These are phyloP conservation scores for Candida maltosa DNA, from an alignment of 805 yeast genomes.

Conservation along the genomic window DNA sequence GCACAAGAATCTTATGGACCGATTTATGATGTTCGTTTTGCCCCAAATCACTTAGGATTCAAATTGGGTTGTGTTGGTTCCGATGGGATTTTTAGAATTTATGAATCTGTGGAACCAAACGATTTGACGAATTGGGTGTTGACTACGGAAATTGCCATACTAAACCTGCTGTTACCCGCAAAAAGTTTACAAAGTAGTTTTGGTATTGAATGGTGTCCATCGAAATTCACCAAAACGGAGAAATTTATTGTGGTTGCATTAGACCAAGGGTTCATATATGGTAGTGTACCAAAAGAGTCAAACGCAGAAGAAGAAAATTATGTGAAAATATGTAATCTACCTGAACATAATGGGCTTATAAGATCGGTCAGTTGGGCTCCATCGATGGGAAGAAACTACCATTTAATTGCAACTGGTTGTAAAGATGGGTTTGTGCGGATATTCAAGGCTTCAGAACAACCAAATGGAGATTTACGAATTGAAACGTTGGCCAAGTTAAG, in stretches of 20 bases:
- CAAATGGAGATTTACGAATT: conserved; percentile 35
- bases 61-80: conserved; percentile 84
- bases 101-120: conserved; percentile 88
- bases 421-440: conserved; percentile 91
- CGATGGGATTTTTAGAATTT: conserved; percentile 81
- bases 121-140: conserved; percentile 80
- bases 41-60: conserved; percentile 80
- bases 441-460: conserved; percentile 51
- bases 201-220: conserved; percentile 86
- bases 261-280: conserved; percentile 82
- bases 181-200: conserved; percentile 82
- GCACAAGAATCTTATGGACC: conserved; percentile 84
- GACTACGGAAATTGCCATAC: conserved; percentile 64
- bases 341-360: conserved; percentile 84
- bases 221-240: conserved; percentile 70
- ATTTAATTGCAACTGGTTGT: conserved; percentile 90
- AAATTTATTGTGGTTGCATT: conserved; percentile 79
- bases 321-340: conserved; percentile 58
- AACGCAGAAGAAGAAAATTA: conserved; percentile 20
- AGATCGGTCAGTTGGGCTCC: conserved; percentile 96
- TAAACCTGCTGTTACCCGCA: conserved; percentile 66
- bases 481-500: conserved; percentile 64
- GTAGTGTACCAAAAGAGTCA: conserved; percentile 11
- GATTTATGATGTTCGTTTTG: conserved; percentile 83
- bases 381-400: conserved; percentile 85